Evolutionary conservation across 352 stramenopile genomes (phyloP).

Genomic region (Pythium volutum): DNA sequence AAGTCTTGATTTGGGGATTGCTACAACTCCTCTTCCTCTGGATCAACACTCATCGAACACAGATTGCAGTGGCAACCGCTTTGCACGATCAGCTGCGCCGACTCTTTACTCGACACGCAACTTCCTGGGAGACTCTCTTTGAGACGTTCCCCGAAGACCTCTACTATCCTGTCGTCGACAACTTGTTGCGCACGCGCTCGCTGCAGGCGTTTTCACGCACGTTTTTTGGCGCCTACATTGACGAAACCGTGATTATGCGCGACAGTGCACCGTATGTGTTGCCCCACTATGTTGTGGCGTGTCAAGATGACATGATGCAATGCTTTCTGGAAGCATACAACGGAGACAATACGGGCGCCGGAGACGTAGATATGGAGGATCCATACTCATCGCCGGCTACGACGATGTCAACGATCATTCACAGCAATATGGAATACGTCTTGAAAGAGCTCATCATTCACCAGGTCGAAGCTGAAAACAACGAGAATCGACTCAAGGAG

Average conservation of each 20-base stretch:
- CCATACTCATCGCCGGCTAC: constrained; percentile 2
- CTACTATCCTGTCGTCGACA: constrained; percentile 35
- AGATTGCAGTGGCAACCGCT: constrained; percentile 20
- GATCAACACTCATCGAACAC: constrained; percentile 22
- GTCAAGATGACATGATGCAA: constrained; percentile 28
- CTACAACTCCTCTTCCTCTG: constrained; percentile 34
- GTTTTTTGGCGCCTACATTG: constrained; percentile 30
- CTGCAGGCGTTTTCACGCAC: constrained; percentile 28
- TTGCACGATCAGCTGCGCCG: constrained; percentile 30
- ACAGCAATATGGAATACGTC: constrained; percentile 28
- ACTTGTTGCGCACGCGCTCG: constrained; percentile 20
- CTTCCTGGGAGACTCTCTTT: constrained; percentile 33
- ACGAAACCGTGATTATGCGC: constrained; percentile 24
- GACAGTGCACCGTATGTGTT: constrained; percentile 34
- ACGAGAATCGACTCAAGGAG: constrained; percentile 28
- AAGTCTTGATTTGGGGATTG: constrained; percentile 31
- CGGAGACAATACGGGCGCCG: constrained; percentile 10
- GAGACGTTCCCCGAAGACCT: constrained; percentile 29
- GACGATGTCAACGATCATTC: constrained; percentile 28
- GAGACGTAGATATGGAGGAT: constrained; percentile 28
- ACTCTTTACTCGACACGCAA: constrained; percentile 21
- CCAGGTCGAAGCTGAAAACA: constrained; percentile 32
- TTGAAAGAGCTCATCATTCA: constrained; percentile 41
- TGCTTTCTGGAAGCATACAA: constrained; percentile 27
- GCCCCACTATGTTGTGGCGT: constrained; percentile 30